Conservation (phyloP, 1,284 basidiomycete species). For the Anthracocystis setariae region DNA sequence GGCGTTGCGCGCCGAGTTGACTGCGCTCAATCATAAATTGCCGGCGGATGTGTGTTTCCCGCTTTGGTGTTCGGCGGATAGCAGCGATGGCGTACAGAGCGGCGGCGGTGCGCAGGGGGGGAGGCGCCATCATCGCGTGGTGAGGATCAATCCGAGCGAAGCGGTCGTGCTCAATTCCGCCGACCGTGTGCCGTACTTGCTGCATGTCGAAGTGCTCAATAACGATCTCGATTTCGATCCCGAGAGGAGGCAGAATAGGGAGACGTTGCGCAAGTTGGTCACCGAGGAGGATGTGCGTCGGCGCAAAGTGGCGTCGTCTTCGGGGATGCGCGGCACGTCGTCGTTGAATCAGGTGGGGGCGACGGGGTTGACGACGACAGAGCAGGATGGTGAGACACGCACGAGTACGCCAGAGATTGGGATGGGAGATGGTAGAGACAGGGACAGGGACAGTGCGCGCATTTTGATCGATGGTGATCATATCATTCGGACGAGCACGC, state of each 20-base stretch:
- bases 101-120: constrained; percentile 8
- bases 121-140: constrained; percentile 85
- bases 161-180: constrained; percentile 98
- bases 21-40: constrained; percentile 92
- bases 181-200: constrained; percentile 90
- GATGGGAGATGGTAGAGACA: neutral
- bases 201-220: constrained; percentile 90
- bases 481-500: constrained; percentile 13
- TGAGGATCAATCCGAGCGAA: constrained; percentile 96
- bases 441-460: neutral
- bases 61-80: constrained; percentile 79
- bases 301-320: constrained; percentile 49
- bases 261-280: constrained; percentile 84
- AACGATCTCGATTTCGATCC: constrained; percentile 96
- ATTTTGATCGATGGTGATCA: constrained; percentile 2
- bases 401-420: constrained; percentile 10
- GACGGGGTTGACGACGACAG: constrained; percentile 2
- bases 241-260: constrained; percentile 78
- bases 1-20: constrained; percentile 93
- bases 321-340: constrained; percentile 18
- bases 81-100: constrained; percentile 27
- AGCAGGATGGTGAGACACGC: constrained; percentile 12
- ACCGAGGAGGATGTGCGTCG: constrained; percentile 74
- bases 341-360: constrained; percentile 16
- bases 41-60: constrained; percentile 93